A percentile compares a stretch with the other conserved stretches of the same genome.
Evolutionary conservation across 2,329 filamentous ascomycete species (phyloP).

Genomic region (Furcasterigmium sp.): DNA sequence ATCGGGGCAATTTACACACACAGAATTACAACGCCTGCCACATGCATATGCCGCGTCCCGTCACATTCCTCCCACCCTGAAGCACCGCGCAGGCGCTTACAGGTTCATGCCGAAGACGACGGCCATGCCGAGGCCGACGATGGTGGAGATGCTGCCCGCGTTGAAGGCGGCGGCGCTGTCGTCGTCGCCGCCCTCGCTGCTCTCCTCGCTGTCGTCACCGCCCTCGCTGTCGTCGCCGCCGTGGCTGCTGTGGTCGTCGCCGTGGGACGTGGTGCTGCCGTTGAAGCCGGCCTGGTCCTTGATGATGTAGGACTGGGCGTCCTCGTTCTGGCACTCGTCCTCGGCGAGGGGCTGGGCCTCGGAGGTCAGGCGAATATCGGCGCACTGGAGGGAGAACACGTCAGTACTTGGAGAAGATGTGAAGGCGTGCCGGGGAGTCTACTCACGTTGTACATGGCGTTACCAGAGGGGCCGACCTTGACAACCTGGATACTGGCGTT

Average conservation of each 20-base stretch:
- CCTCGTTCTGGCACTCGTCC: constrained; percentile 53
- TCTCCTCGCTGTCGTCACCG: constrained; percentile 14
- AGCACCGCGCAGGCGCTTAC: constrained; percentile 13
- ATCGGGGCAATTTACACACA: constrained; percentile 10
- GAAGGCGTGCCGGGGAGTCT: constrained; percentile 2
- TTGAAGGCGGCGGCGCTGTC: constrained; percentile 8
- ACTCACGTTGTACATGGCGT: constrained; percentile 62
- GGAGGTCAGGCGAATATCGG: constrained; percentile 64
- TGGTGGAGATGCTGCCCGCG: constrained; percentile 10
- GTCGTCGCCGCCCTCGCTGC: constrained; percentile 1
- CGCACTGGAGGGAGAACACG: constrained; percentile 46
- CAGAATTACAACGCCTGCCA: constrained; percentile 5
- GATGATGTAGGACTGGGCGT: constrained; percentile 35
- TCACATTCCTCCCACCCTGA: neutral
- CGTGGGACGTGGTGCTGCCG: constrained; percentile 55
- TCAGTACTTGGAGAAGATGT: neutral
- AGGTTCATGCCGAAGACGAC: constrained; percentile 31
- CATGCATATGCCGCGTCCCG: constrained; percentile 2
- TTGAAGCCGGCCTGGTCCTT: constrained; percentile 18
- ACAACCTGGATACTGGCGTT: constrained; percentile 66
- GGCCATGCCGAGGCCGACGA: constrained; percentile 29
- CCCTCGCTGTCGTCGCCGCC: constrained; percentile 9
- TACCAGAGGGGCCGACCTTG: constrained; percentile 50
- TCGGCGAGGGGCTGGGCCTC: constrained; percentile 38
- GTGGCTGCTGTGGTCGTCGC: constrained; percentile 55